Conservation (phyloP, 2,329 filamentous ascomycete species). For the Microcyclosporella mali region DNA sequence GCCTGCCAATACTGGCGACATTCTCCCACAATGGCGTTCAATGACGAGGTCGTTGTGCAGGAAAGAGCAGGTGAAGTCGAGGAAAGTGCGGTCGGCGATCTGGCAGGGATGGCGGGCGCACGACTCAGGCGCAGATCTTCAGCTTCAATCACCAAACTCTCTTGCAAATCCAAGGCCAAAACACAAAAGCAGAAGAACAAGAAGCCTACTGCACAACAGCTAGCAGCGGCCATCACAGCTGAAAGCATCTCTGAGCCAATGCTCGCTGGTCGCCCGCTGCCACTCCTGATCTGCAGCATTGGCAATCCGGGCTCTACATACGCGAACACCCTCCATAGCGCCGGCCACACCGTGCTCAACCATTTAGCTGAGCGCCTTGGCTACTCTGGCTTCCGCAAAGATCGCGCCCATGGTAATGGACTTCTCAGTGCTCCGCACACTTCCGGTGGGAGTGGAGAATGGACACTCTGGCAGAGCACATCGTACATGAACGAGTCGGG, state of each 20-base stretch:
- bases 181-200: neutral
- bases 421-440: slow-evolving; percentile 43
- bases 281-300: slow-evolving; percentile 74
- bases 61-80: neutral
- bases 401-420: slow-evolving; percentile 42
- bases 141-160: slow-evolving; percentile 1
- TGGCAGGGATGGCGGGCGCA: neutral
- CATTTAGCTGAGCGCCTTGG: slow-evolving; percentile 49
- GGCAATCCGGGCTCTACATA: slow-evolving; percentile 72
- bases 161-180: neutral
- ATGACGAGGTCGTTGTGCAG: too few relatives aligned
- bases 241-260: slow-evolving; percentile 5
- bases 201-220: neutral
- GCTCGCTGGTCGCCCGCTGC: slow-evolving; percentile 25
- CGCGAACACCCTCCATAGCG: slow-evolving; percentile 74
- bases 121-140: neutral
- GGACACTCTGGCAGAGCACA: slow-evolving; percentile 67
- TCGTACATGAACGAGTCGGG: slow-evolving; percentile 83
- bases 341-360: slow-evolving; percentile 72
- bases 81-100: neutral
- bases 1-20: too few relatives aligned
- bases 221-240: neutral
- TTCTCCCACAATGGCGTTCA: too few relatives aligned
- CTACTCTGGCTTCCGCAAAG: slow-evolving; percentile 31
- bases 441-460: slow-evolving; percentile 32